Evolutionary conservation across 192 early-diverging fungal genomes (phyloP), one percentile per base, ranked within the genome.

Genomic region (Umbelopsis isabellina): DNA sequence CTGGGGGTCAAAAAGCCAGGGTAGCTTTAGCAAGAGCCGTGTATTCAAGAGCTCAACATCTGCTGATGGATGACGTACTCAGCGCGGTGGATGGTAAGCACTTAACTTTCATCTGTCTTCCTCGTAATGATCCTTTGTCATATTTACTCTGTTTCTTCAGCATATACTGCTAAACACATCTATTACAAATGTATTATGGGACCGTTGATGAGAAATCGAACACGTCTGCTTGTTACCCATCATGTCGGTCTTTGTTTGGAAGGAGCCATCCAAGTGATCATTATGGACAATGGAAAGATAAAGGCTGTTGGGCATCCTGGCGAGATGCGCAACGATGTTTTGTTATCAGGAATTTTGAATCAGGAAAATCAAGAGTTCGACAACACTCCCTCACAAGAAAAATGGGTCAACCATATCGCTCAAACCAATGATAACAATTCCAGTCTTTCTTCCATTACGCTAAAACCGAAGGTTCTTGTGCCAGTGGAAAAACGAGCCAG

Each of bases 161-260:
- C 93, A 8, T 93, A 94, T 44, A 97, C 95, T 18, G 94, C 89
- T n/a, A 85, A 88, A 23, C 91, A 92, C 68, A 83, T 98, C n/a
- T 84, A 94, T 37, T 78, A 84, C 11, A 76, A 88, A 49, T 93
- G 92, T 67, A 69, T 97, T 92, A 74, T 68, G 44, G 70, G 70
- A 27, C 66, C 70, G 7, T 76, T 94, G 23, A 85, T 98, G 86
- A 76, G 72, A 3, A 87, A 86, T 44, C 84, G 93, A 10, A 97
- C 96, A 7, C 75, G 90, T 18, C 74, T 98, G 12, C 83, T 98
- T 15, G 94, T 97, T 33, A 94, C 94, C 0, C 96, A 97, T 72
- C 89, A 92, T 58, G 85, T 91, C 16, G 53, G 83, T 3, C 73
- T 86, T 18, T 90, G 89, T 46, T 75, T 90, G 46, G 69, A 79